Evolutionary conservation across 257 asterid genomes (phyloP).

Genomic region (Petunia secreta): DNA sequence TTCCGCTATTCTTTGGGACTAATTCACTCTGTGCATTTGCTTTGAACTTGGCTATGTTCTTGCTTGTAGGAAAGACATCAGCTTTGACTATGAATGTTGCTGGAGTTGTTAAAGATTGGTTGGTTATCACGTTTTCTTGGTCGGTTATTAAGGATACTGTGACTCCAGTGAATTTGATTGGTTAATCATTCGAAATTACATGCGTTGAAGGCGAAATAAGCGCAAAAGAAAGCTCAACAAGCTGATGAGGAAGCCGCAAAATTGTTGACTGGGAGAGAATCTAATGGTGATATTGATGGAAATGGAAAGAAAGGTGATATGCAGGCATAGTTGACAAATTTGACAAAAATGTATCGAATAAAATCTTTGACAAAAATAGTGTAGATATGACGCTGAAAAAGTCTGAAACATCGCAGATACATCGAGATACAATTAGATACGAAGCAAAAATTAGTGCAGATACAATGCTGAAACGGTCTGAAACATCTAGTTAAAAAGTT

Average conservation of each 20-base stretch:
- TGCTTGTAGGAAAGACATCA: conserved; percentile 33
- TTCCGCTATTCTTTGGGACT: conserved; percentile 19
- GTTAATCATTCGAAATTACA: conserved; percentile 23
- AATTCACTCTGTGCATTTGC: not conserved
- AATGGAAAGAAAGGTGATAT: not conserved
- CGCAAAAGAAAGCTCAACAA: not conserved
- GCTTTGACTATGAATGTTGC: conserved; percentile 36
- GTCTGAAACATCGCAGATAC: too few relatives aligned
- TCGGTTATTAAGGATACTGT: too few relatives aligned
- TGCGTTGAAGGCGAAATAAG: conserved; percentile 14
- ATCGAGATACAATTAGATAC: too few relatives aligned
- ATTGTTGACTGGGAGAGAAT: not conserved
- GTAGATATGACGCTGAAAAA: too few relatives aligned
- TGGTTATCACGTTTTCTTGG: too few relatives aligned
- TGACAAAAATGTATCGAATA: too few relatives aligned
- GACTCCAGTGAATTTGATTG: too few relatives aligned
- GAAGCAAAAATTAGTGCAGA: too few relatives aligned
- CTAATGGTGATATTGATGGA: not conserved
- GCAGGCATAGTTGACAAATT: not conserved
- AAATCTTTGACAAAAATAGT: too few relatives aligned
- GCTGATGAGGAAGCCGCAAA: not conserved
- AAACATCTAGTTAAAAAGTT: too few relatives aligned
- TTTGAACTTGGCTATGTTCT: conserved; percentile 28
- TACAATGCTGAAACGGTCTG: too few relatives aligned
- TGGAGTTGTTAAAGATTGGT: not conserved